Percentiles rank a stretch among this genome's conserved stretches.
These are phyloP conservation scores for Barnettozyma salicaria DNA, from an alignment of 805 yeast species.

Conservation along the genomic window DNA sequence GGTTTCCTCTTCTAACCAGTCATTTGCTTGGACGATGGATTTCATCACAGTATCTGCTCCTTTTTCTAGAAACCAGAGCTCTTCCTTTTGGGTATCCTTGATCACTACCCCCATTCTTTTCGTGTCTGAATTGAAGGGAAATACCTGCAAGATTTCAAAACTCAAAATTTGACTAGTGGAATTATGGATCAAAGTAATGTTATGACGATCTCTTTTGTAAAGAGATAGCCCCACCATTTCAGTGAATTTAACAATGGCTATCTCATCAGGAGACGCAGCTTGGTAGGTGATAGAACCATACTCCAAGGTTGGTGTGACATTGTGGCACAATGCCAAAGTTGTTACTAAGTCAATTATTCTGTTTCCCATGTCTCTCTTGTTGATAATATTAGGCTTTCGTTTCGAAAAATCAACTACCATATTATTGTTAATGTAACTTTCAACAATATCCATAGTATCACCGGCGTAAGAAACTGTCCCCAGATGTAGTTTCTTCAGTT, in stretches of 20 bases:
- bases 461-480: conserved; percentile 91
- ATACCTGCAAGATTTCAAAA: conserved; percentile 70
- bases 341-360: conserved; percentile 75
- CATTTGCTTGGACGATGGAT: conserved; percentile 73
- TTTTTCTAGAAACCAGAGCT: conserved; percentile 79
- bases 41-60: conserved; percentile 98
- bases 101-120: conserved; percentile 94
- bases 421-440: conserved; percentile 47
- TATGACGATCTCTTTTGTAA: conserved; percentile 73
- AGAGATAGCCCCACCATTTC: conserved; percentile 79
- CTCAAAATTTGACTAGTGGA: conserved; percentile 44
- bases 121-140: conserved; percentile 94
- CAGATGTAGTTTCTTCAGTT: conserved; percentile 82
- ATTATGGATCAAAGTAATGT: conserved; percentile 61
- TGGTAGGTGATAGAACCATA: conserved; percentile 77
- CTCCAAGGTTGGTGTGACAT: conserved; percentile 89
- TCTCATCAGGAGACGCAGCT: conserved; percentile 98
- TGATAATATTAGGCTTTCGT: conserved; percentile 22
- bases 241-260: conserved; percentile 92
- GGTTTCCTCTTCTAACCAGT: conserved; percentile 97
- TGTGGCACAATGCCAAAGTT: conserved; percentile 91
- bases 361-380: conserved; percentile 62
- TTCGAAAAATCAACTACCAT: conserved; percentile 13
- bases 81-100: conserved; percentile 54
- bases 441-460: conserved; percentile 86